Evolutionary conservation across 208 protist genomes (phyloP).

Genomic region (Naegleria fowleri): DNA sequence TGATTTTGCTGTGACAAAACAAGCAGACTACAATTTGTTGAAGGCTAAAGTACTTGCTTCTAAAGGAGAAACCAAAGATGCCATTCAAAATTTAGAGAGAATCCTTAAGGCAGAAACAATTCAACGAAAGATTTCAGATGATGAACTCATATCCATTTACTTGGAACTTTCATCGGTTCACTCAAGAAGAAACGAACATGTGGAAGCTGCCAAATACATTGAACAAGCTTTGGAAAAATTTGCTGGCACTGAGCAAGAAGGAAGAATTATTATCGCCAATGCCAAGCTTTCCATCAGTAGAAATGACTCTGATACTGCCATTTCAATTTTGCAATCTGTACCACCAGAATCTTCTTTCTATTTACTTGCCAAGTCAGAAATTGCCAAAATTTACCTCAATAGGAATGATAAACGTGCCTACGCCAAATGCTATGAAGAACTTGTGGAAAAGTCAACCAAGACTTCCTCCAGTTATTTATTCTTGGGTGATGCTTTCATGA

Average conservation of each 20-base stretch:
- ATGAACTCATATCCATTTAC: slow-evolving; percentile 60
- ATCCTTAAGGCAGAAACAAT: slow-evolving; percentile 35
- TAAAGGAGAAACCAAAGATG: slow-evolving; percentile 59
- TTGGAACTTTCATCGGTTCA: slow-evolving; percentile 70
- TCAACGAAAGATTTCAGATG: not conserved
- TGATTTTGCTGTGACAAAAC: slow-evolving; percentile 83
- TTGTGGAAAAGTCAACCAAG: slow-evolving; percentile 63
- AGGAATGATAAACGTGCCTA: slow-evolving; percentile 67
- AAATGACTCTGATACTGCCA: slow-evolving; percentile 14
- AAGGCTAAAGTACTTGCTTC: slow-evolving; percentile 66
- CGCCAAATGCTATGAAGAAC: slow-evolving; percentile 75
- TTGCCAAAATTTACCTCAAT: slow-evolving; percentile 75
- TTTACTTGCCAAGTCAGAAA: slow-evolving; percentile 66
- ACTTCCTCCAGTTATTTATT: slow-evolving; percentile 65
- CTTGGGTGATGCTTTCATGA: slow-evolving; percentile 73
- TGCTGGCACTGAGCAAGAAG: not conserved
- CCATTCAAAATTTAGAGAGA: slow-evolving; percentile 60
- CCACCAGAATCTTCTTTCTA: slow-evolving; percentile 61
- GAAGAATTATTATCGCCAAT: slow-evolving; percentile 10
- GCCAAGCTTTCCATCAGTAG: not conserved
- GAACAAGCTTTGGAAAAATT: not conserved
- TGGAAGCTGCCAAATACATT: not conserved
- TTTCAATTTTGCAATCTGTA: slow-evolving; percentile 40
- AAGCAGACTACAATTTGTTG: slow-evolving; percentile 79
- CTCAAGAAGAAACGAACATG: slow-evolving; percentile 38